phyloP scores from a whole-genome alignment of 176 grass and related monocot genomes.

The Canna indica region DNA sequence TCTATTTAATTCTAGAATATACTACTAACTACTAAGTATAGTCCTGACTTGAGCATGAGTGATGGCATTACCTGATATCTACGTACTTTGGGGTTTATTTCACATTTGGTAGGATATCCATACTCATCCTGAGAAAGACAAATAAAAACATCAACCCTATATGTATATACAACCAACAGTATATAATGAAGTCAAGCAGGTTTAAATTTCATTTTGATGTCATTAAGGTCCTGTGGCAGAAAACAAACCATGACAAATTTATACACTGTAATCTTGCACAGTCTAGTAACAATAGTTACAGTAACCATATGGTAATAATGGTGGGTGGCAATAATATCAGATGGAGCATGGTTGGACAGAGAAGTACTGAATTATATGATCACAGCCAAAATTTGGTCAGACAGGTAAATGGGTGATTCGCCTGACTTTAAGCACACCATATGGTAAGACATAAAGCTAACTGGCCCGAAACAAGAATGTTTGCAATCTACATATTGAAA shows the following conservation, averaged over 20 bases:
- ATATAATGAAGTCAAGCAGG: not conserved
- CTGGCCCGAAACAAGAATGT: no score
- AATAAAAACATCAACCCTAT: slow-evolving; percentile 5
- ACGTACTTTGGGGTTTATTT: slow-evolving; percentile 50
- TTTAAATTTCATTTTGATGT: not conserved
- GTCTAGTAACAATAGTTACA: no score
- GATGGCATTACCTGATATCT: slow-evolving; percentile 64
- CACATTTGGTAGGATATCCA: slow-evolving; percentile 45
- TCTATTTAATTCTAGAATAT: not conserved
- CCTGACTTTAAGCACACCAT: no score
- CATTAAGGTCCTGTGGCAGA: not conserved
- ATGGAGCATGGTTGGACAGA: no score
- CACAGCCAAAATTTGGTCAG: no score
- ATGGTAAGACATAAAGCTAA: no score
- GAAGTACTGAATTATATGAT: no score
- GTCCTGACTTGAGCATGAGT: not conserved
- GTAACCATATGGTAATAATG: no score
- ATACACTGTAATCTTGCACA: not conserved
- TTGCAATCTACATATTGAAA: no score
- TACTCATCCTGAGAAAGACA: slow-evolving; percentile 46
- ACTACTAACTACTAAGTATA: not conserved
- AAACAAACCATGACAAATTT: not conserved
- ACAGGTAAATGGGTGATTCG: no score
- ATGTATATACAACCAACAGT: slow-evolving; percentile 6
- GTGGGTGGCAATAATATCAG: no score